These are phyloP conservation scores for Macadamia integrifolia DNA, from an alignment of 164 flowering plant species.

Conservation along the genomic window DNA sequence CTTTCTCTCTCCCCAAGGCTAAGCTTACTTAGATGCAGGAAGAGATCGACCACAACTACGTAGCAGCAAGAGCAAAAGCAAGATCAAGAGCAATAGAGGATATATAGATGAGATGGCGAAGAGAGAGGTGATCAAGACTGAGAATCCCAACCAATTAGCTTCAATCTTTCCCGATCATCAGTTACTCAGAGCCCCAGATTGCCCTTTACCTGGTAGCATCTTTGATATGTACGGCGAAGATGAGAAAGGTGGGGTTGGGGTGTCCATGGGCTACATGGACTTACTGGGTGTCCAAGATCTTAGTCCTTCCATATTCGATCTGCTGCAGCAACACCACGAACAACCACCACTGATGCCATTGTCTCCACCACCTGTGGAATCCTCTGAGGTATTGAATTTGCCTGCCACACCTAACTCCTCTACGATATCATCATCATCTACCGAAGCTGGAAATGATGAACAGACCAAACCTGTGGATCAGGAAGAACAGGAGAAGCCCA, in stretches of 20 bases:
- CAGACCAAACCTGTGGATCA: slow-evolving; percentile 20
- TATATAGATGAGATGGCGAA: slow-evolving; percentile 17
- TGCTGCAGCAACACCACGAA: slow-evolving; percentile 10
- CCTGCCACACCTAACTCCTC: slow-evolving; percentile 69
- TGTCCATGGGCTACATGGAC: slow-evolving; percentile 42
- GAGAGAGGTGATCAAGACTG: slow-evolving; percentile 18
- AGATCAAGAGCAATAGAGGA: neutral
- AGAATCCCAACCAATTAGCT: slow-evolving; percentile 14
- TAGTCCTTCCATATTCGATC: slow-evolving; percentile 37
- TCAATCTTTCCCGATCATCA: slow-evolving; percentile 32
- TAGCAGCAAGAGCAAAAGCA: neutral
- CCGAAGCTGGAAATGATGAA: slow-evolving; percentile 44
- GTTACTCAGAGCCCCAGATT: slow-evolving; percentile 13
- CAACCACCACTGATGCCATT: neutral
- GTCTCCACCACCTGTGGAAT: slow-evolving; percentile 19
- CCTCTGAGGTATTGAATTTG: slow-evolving; percentile 57
- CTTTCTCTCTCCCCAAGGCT: slow-evolving; percentile 3
- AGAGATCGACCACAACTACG: neutral
- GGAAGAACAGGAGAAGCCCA: slow-evolving; percentile 37
- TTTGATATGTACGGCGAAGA: slow-evolving; percentile 29
- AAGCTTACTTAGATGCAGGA: neutral
- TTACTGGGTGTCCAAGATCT: slow-evolving; percentile 44
- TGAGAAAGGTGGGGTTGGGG: slow-evolving; percentile 2
- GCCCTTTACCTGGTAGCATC: slow-evolving; percentile 19
- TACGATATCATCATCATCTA: slow-evolving; percentile 69